Evolutionary conservation across 768 basidiomycete species (phyloP).

Genomic region (Chlorophyllum brunneum): DNA sequence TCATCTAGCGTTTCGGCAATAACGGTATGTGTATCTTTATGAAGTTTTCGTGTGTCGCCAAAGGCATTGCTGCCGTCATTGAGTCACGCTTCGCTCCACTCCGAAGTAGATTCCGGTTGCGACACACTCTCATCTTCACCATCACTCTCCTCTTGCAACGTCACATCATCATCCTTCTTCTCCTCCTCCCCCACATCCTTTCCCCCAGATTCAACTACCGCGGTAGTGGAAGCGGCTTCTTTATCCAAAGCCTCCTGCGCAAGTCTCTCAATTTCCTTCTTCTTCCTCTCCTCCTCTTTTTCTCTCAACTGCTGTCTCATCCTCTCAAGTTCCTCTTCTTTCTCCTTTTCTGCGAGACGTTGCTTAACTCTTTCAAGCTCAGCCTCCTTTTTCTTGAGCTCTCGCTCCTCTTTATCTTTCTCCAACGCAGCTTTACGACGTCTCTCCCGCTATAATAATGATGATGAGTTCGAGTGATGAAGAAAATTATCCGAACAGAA

Average conservation of each 20-base stretch:
- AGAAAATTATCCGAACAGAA: no score
- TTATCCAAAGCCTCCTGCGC: conserved; percentile 24
- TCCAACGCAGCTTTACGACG: conserved; percentile 50
- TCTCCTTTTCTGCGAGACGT: conserved; percentile 50
- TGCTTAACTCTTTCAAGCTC: conserved; percentile 52
- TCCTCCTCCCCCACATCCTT: conserved; percentile 13
- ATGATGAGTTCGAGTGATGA: not conserved
- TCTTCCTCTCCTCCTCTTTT: conserved; percentile 34
- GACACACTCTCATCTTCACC: conserved; percentile 28
- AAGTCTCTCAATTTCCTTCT: conserved; percentile 23
- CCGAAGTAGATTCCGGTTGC: conserved; percentile 5
- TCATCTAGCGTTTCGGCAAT: not conserved
- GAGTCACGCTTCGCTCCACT: conserved; percentile 15
- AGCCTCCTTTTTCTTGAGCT: conserved; percentile 61
- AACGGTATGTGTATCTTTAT: not conserved
- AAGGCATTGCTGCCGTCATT: conserved; percentile 1
- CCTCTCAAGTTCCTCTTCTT: conserved; percentile 38
- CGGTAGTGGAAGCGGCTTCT: conserved; percentile 10
- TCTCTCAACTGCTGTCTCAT: conserved; percentile 41
- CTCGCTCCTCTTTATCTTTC: conserved; percentile 58
- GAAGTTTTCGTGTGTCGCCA: not conserved
- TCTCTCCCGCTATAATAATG: conserved; percentile 37
- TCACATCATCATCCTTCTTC: not conserved
- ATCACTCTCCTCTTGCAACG: conserved; percentile 39
- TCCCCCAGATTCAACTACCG: conserved; percentile 20